Evolutionary conservation across 805 yeast species (phyloP).

Genomic region (Torulaspora microellipsoides): DNA sequence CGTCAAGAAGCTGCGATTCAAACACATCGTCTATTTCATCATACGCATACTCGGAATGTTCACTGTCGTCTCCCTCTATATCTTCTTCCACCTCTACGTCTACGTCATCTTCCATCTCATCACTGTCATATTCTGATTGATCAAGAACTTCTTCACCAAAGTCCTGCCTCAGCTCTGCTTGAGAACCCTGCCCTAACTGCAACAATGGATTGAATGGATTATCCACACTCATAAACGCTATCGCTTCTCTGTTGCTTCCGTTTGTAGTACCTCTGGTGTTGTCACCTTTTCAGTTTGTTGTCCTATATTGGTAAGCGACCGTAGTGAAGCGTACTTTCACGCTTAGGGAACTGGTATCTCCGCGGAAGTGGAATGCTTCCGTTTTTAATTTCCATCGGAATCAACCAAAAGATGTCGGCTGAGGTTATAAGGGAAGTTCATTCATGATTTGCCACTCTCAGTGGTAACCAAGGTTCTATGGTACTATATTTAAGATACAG

Average conservation of each 20-base stretch:
- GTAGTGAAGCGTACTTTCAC: no score
- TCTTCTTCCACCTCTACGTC: constrained; percentile 8
- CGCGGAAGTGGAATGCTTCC: no score
- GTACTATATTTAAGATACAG: neutral
- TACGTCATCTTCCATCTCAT: constrained; percentile 4
- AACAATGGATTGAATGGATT: constrained; percentile 4
- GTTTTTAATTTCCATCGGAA: no score
- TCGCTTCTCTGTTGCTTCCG: no score
- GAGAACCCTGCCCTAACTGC: neutral
- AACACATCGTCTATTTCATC: constrained; percentile 17
- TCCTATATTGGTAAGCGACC: no score
- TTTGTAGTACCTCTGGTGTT: no score
- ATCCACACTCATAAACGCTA: neutral
- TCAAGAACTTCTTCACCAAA: neutral
- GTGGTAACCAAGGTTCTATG: neutral
- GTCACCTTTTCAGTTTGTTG: no score
- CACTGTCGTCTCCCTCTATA: constrained; percentile 8
- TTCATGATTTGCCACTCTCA: no score
- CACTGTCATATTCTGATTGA: constrained; percentile 3
- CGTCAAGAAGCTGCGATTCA: constrained; percentile 36
- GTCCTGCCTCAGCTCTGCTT: neutral
- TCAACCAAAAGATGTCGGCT: no score
- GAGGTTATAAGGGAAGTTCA: no score
- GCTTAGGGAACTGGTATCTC: no score
- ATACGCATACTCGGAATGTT: constrained; percentile 10